A percentile compares a stretch with the other conserved stretches of the same genome.
These are phyloP conservation scores for Cercis canadensis DNA, from an alignment of 306 rosid genomes.

Conservation along the genomic window DNA sequence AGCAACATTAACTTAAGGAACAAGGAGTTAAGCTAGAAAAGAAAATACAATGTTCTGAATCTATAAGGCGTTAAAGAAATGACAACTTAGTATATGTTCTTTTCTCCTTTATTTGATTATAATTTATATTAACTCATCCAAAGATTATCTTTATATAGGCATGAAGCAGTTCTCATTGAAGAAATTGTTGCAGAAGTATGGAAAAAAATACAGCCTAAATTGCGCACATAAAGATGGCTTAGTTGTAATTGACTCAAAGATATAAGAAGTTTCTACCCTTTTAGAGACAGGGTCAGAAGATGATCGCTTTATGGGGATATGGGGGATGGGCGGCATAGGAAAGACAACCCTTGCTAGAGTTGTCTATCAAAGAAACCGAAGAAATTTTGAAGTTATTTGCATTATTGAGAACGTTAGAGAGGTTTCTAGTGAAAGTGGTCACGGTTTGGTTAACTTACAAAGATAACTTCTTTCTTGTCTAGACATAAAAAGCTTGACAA, in stretches of 20 bases:
- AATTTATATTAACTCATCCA: too few relatives aligned
- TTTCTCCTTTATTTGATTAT: too few relatives aligned
- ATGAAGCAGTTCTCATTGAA: neutral
- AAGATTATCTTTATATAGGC: neutral
- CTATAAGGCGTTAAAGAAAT: too few relatives aligned
- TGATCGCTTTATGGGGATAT: neutral
- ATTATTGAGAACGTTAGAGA: neutral
- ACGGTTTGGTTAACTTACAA: neutral
- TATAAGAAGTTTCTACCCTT: neutral
- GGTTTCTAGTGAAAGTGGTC: neutral
- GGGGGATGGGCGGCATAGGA: neutral
- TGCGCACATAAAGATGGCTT: neutral
- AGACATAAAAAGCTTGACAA: neutral
- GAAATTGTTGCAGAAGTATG: neutral
- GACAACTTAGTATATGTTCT: too few relatives aligned
- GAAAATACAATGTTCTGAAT: too few relatives aligned
- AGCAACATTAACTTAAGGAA: too few relatives aligned
- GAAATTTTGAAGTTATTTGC: neutral
- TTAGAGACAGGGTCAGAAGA: neutral
- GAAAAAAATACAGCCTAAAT: neutral
- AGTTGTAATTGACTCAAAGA: neutral
- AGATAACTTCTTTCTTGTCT: neutral
- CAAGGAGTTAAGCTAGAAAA: too few relatives aligned
- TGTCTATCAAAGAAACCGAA: neutral
- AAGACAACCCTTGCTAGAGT: neutral